These are phyloP conservation scores for Grigorovia humatica DNA, from an alignment of 805 yeast species.

Conservation along the genomic window DNA sequence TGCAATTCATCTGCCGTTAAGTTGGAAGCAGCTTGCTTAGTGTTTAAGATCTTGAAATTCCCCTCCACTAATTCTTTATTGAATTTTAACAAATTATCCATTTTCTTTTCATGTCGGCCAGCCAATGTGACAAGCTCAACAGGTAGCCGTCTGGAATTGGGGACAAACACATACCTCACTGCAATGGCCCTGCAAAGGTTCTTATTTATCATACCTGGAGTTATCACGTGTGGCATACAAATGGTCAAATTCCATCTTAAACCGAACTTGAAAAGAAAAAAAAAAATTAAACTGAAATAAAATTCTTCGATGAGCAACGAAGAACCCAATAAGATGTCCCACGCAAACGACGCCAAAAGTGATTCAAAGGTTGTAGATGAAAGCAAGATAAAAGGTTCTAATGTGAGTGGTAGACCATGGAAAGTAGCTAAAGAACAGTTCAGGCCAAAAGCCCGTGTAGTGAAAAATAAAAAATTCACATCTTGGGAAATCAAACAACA, in stretches of 20 bases:
- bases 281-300: too few species aligned
- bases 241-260: not conserved
- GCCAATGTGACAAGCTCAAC: not conserved
- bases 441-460: constrained; percentile 52
- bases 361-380: constrained; percentile 1
- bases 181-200: not conserved
- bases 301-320: not conserved
- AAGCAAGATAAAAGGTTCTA: constrained; percentile 32
- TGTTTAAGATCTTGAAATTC: not conserved
- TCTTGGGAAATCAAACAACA: constrained; percentile 61
- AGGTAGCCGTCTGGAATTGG: not conserved
- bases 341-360: not conserved
- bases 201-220: not conserved
- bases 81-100: not conserved
- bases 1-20: constrained; percentile 10
- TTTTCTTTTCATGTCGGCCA: not conserved
- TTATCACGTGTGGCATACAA: not conserved
- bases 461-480: constrained; percentile 33
- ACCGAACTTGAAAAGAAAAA: not conserved
- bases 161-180: not conserved
- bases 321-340: not conserved
- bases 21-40: constrained; percentile 4
- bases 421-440: constrained; percentile 58
- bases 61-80: not conserved
- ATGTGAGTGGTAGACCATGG: constrained; percentile 66